Base-by-base conservation (phyloP, 2,329 filamentous ascomycete species). In the Aaosphaeria arxii region DNA sequence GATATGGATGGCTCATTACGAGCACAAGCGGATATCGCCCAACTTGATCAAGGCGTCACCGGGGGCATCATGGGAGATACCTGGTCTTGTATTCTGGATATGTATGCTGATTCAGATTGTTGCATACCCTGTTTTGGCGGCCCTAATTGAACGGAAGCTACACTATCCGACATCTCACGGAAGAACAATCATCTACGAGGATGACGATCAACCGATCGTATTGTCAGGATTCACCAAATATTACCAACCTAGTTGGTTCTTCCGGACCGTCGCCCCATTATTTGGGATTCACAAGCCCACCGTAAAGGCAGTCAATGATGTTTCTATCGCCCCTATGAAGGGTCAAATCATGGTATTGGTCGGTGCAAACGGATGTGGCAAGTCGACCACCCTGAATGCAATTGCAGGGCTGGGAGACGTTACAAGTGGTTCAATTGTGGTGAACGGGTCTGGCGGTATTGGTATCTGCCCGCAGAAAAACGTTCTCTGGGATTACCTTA, bases 361-460 rank as follows among this genome's bases (percentile, higher is more conserved):
- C 0, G 91, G 91, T 24, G 88, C 89, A 5, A 95, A 96, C 65
- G 91, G 90, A 11, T 88, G 84, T 57, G 91, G 91, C 30, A 95
- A 96, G 67, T 89, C 84, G 46, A 95, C 91, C 0, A 94, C 90
- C 0, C n/a, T 50, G 42, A 77, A 95, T 5, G 86, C 87, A 6
- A 90, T 95, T 54, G 88, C 89, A 9, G 91, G 91, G 4, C 79
- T 91, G 44, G 88, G 85, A 56, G 86, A 81, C 45, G 76, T 91
- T 9, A 89, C 87, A 0, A 81, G 80, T 46, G 91, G 90, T 2
- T 77, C 77, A 3, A 92, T 95, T 55, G 81, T 78, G 7, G 84
- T 95, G 35, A 84, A 90, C 53, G 42, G 84, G 0, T 83, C 82
- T 5, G 87, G 87, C 5, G 88, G 88, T 0, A 78, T 95, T 35